A percentile compares a stretch with the other conserved stretches of the same genome.
Evolutionary conservation across 202 grass and related monocot genomes (phyloP).

Genomic region (Carex arenaria): DNA sequence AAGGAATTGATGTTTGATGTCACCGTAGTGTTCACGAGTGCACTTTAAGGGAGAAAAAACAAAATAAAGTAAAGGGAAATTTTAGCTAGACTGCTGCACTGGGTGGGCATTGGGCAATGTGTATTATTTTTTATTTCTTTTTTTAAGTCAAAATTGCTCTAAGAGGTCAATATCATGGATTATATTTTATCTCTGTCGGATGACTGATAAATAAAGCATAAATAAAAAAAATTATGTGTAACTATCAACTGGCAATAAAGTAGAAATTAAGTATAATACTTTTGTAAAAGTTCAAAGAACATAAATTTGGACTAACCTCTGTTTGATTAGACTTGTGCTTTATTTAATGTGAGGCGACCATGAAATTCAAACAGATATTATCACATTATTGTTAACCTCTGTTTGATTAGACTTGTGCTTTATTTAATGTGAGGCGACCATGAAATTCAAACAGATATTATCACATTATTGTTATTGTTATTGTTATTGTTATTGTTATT

Average conservation of each 20-base stretch:
- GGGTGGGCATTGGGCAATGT: not conserved
- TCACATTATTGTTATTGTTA: not conserved
- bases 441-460: not conserved
- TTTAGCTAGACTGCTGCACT: not conserved
- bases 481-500: not conserved
- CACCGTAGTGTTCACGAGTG: not conserved
- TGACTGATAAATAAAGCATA: not conserved
- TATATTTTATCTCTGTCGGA: not conserved
- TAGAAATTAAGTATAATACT: conserved; percentile 17
- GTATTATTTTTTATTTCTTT: not conserved
- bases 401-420: not conserved
- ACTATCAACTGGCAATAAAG: not conserved
- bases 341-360: not conserved
- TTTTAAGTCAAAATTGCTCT: conserved; percentile 2
- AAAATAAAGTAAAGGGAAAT: not conserved
- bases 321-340: not conserved
- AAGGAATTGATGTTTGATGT: not conserved
- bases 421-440: not conserved
- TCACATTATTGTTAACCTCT: not conserved
- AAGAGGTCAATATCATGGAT: not conserved
- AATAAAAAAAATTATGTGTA: not conserved
- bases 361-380: not conserved
- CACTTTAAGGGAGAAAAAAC: not conserved
- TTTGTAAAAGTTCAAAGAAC: conserved; percentile 18
- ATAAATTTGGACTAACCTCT: conserved; percentile 8